Evolutionary conservation across 441 rosid genomes (phyloP).

Genomic region (Euphorbia schlechtendalii): DNA sequence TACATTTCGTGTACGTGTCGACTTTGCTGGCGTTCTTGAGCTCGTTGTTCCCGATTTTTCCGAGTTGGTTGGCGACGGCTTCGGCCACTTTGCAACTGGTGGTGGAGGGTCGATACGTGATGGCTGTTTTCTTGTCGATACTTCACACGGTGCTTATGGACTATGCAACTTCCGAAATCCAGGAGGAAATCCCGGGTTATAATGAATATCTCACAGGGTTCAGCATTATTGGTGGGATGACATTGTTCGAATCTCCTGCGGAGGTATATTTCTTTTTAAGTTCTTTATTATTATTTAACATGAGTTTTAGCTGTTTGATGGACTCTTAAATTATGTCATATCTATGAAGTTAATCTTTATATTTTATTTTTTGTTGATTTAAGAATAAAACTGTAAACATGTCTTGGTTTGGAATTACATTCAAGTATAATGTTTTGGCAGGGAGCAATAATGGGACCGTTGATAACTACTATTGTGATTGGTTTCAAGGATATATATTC

Average conservation of each 20-base stretch:
- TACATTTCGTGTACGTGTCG: constrained; percentile 84
- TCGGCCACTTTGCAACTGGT: constrained; percentile 70
- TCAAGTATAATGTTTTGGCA: no score
- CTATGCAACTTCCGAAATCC: constrained; percentile 80
- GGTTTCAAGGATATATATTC: constrained; percentile 78
- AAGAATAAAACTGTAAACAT: no score
- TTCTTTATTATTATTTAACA: no score
- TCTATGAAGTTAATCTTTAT: background rate
- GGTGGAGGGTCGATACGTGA: constrained; percentile 65
- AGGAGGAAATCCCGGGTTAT: constrained; percentile 84
- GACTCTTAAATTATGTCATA: background rate
- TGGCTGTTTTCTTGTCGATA: constrained; percentile 51
- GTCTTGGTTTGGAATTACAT: no score
- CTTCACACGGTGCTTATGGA: constrained; percentile 71
- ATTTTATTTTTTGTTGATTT: background rate
- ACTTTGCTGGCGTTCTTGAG: constrained; percentile 76
- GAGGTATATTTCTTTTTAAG: constrained; percentile 56
- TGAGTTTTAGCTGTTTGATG: no score
- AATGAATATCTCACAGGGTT: constrained; percentile 80
- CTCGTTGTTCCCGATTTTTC: constrained; percentile 76
- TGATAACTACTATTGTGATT: constrained; percentile 84
- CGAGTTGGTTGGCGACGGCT: constrained; percentile 79
- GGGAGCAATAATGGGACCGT: constrained; percentile 98
- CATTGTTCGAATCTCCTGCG: constrained; percentile 86
- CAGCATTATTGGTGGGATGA: constrained; percentile 95